A percentile compares a stretch with the other conserved stretches of the same genome.
Conservation (phyloP, 78 protist species). For the Dictyostelium firmibasis region DNA sequence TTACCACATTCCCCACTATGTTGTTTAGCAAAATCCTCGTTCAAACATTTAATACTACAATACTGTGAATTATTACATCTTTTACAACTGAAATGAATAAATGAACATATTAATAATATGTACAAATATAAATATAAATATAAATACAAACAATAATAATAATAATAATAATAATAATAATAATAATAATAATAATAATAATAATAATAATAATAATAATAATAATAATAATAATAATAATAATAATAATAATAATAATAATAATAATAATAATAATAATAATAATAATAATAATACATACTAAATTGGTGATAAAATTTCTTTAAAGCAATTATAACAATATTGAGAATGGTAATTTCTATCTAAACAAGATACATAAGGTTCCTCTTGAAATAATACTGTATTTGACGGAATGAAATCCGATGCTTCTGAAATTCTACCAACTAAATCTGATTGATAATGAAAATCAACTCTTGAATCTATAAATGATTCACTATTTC, state of each 20-base stretch:
- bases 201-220: too few relatives aligned
- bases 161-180: too few relatives aligned
- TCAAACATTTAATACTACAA: slow-evolving; percentile 46
- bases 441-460: slow-evolving; percentile 22
- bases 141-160: too few relatives aligned
- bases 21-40: slow-evolving; percentile 1
- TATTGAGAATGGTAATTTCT: not conserved
- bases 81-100: slow-evolving; percentile 17
- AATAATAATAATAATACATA: not conserved
- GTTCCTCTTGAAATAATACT: slow-evolving; percentile 16
- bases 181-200: too few relatives aligned
- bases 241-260: not conserved
- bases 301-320: slow-evolving; percentile 60
- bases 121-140: too few relatives aligned
- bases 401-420: slow-evolving; percentile 8
- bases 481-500: not conserved
- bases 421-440: slow-evolving; percentile 28
- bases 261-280: not conserved
- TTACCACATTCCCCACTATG: slow-evolving; percentile 44
- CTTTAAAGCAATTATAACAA: slow-evolving; percentile 73
- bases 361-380: slow-evolving; percentile 42
- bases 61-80: slow-evolving; percentile 51
- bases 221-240: not conserved
- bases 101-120: not conserved
- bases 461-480: slow-evolving; percentile 31